Evolutionary conservation across 345 rosid species (phyloP), one percentile per base, ranked within the genome.

Genomic region (Carallia pectinifolia): DNA sequence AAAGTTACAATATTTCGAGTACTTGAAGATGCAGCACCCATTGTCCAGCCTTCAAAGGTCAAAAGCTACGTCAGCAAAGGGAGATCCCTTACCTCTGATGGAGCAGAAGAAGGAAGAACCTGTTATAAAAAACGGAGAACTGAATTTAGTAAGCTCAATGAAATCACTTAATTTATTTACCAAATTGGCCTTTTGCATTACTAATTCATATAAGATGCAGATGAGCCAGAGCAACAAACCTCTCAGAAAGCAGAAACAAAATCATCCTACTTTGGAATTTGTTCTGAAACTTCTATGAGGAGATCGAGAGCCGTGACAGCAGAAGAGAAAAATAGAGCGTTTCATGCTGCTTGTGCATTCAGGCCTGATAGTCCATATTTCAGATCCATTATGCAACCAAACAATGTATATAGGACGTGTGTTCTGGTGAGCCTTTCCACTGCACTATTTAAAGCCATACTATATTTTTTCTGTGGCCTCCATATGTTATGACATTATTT

Each of bases 1-100:
- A 84, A 75, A 80, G 92, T 83, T 66, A 81, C 89, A 59, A 72
- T 81, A 19, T 85, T 85, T 67, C 85, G 85, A 27, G 86, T 73
- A 6, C 74, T 84, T 62, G 85, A 80, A 71, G 53, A 55, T 58
- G 58, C 48, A 53, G 33, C 56, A 61, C 23, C 61, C 13, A 9
- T 55, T 15, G n/a, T 19, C 67, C 53, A 48, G 53, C 40, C 8
- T 9, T 54, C 44, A 19, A 58, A 52, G 16, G 15, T 15, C 15
- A 52, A 52, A 52, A 13, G 54, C 4, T 9, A n/a, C 54, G 2
- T 15, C n/a, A 52, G 34, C 56, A 71, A 64, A 65, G 69, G 53
- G 65, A 73, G 71, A 9, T 50, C 23, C 53, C 31, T 48, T 48
- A 53, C 47, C 34, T 67, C 17, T 10, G 16, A 31, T n/a, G 64